A percentile compares a stretch with the other conserved stretches of the same genome.
Conservation (phyloP, 1,139 yeast species). For the Diutina pseudorugosa region DNA sequence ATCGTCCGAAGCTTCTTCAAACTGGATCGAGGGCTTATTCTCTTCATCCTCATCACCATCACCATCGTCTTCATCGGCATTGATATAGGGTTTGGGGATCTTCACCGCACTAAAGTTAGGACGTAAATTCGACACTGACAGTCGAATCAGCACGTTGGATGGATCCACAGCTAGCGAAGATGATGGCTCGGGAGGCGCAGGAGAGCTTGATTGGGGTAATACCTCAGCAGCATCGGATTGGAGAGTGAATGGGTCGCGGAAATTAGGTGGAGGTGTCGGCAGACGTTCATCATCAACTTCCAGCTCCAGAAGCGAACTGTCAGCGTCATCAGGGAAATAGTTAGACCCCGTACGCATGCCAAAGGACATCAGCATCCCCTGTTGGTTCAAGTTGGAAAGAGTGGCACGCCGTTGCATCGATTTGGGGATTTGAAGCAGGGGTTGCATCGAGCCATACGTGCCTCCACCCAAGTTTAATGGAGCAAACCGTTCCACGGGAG, state of each 20-base stretch:
- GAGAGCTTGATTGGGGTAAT: background rate
- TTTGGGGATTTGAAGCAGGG: background rate
- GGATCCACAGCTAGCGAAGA: background rate
- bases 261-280: background rate
- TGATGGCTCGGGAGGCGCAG: background rate
- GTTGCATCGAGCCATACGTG: background rate
- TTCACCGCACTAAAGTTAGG: conserved; percentile 75
- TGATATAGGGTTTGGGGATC: conserved; percentile 38
- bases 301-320: background rate
- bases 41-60: conserved; percentile 10
- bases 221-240: background rate
- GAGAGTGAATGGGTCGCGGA: background rate
- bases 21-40: conserved; percentile 19
- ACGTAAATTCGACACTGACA: conserved; percentile 27
- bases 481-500: background rate
- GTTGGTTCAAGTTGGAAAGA: conserved; percentile 48
- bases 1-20: conserved; percentile 12
- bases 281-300: background rate
- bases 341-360: conserved; percentile 29
- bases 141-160: conserved; percentile 16
- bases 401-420: conserved; percentile 23
- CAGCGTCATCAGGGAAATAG: background rate
- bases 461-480: background rate
- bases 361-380: conserved; percentile 55
- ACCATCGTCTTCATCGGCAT: conserved; percentile 45